Conservation (phyloP, 148 eudicot species). For the Euryodendron excelsum region DNA sequence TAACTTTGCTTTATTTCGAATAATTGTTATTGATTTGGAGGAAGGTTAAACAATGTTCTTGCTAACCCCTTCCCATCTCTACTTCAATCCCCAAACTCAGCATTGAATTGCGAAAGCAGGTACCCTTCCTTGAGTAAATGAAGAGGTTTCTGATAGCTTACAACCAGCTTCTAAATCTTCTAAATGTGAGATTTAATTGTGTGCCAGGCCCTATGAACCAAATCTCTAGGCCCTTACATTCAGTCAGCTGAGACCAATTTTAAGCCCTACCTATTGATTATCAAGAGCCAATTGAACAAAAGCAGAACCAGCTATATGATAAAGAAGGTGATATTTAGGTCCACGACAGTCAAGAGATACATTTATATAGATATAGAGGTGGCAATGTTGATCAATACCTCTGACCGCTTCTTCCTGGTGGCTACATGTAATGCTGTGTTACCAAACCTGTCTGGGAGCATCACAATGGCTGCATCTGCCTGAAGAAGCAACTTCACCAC, state of each 20-base stretch:
- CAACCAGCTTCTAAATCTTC: neutral
- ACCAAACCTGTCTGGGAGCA: slow-evolving; percentile 64
- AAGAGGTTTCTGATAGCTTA: no score
- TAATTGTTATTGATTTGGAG: neutral
- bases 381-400: slow-evolving; percentile 35
- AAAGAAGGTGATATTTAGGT: neutral
- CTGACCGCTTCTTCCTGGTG: slow-evolving; percentile 59
- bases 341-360: neutral
- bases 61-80: neutral
- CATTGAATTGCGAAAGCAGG: no score
- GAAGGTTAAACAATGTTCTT: neutral
- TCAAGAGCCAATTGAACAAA: neutral
- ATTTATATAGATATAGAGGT: neutral
- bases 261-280: neutral
- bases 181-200: neutral
- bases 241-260: neutral
- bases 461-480: slow-evolving; percentile 63
- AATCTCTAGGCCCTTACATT: neutral
- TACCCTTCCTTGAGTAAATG: no score
- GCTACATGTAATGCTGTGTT: slow-evolving; percentile 60
- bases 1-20: neutral
- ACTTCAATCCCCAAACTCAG: no score
- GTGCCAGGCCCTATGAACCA: neutral
- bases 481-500: slow-evolving; percentile 64
- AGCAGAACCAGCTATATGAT: neutral